These are phyloP conservation scores for Arthrinium phaeospermum DNA, from an alignment of 2,329 filamentous ascomycete genomes.

Conservation along the genomic window DNA sequence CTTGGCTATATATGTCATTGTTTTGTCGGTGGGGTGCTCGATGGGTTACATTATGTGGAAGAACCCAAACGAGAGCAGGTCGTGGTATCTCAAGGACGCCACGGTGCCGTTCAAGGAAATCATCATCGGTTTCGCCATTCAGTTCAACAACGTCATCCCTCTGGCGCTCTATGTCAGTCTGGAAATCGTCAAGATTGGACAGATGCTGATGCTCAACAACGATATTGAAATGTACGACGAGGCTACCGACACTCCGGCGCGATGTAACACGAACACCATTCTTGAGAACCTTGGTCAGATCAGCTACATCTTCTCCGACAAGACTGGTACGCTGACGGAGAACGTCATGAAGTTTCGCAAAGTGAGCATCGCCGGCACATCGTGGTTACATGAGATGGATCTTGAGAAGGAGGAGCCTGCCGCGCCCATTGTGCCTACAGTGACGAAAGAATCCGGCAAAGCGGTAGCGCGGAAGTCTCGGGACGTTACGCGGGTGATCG, in stretches of 20 bases:
- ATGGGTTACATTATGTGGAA: slow-evolving; percentile 84
- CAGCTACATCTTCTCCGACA: slow-evolving; percentile 90
- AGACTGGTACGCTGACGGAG: slow-evolving; percentile 92
- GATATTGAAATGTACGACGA: slow-evolving; percentile 93
- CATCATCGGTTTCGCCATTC: slow-evolving; percentile 89
- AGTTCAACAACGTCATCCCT: slow-evolving; percentile 96
- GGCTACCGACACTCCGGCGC: slow-evolving; percentile 81
- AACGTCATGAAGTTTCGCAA: slow-evolving; percentile 97
- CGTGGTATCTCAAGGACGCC: slow-evolving; percentile 78
- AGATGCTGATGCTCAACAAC: slow-evolving; percentile 77
- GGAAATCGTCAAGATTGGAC: slow-evolving; percentile 82
- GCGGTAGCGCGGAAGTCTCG: slow-evolving; percentile 19
- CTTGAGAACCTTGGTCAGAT: slow-evolving; percentile 93
- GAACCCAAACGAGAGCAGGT: slow-evolving; percentile 64
- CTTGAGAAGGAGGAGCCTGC: slow-evolving; percentile 42
- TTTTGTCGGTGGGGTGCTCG: slow-evolving; percentile 80
- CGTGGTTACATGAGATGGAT: slow-evolving; percentile 86
- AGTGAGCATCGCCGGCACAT: slow-evolving; percentile 85
- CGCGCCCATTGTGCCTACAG: background rate
- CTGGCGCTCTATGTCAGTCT: slow-evolving; percentile 90
- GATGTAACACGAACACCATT: slow-evolving; percentile 92
- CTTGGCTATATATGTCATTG: slow-evolving; percentile 79
- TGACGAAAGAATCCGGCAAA: background rate
- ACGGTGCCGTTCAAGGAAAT: slow-evolving; percentile 80
- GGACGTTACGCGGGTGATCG: slow-evolving; percentile 23